phyloP scores from a whole-genome alignment of 257 asterid species.

The Cynanchum wilfordii region DNA sequence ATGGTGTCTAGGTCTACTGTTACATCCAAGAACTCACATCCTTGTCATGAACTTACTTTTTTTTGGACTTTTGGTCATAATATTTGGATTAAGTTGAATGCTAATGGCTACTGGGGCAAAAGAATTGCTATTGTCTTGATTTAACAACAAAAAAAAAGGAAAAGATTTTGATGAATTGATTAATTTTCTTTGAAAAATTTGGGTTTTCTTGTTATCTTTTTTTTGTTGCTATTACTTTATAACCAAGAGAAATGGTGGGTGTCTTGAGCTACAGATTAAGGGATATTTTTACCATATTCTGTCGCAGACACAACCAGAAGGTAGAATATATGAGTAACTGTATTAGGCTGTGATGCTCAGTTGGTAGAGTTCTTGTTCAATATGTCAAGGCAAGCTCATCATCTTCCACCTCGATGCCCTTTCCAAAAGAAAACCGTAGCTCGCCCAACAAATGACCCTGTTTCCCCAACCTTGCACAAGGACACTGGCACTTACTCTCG shows the following conservation, averaged over 20 bases:
- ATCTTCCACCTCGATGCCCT: conserved; percentile 90
- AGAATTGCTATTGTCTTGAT: not conserved
- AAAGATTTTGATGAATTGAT: too few relatives aligned
- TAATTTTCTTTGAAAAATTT: not conserved
- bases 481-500: conserved; percentile 27
- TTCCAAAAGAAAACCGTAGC: conserved; percentile 50
- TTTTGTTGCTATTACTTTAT: conserved; percentile 3
- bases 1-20: conserved; percentile 16
- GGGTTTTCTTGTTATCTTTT: not conserved
- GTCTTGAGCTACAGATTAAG: conserved; percentile 12
- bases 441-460: conserved; percentile 19
- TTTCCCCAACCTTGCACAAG: conserved; percentile 26
- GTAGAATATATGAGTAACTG: conserved; percentile 17
- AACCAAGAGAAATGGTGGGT: conserved; percentile 13
- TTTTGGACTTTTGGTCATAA: not conserved
- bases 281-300: conserved; percentile 17
- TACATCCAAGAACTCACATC: conserved; percentile 16
- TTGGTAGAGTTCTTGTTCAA: conserved; percentile 32
- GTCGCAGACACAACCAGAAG: conserved; percentile 19
- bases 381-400: conserved; percentile 76
- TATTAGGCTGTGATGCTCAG: conserved; percentile 23
- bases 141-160: not conserved
- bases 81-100: not conserved
- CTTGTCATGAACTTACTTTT: too few relatives aligned
- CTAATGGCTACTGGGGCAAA: not conserved